Evolutionary conservation across 73 alveolate species (phyloP).

Genomic region (Tetrahymena borealis): DNA sequence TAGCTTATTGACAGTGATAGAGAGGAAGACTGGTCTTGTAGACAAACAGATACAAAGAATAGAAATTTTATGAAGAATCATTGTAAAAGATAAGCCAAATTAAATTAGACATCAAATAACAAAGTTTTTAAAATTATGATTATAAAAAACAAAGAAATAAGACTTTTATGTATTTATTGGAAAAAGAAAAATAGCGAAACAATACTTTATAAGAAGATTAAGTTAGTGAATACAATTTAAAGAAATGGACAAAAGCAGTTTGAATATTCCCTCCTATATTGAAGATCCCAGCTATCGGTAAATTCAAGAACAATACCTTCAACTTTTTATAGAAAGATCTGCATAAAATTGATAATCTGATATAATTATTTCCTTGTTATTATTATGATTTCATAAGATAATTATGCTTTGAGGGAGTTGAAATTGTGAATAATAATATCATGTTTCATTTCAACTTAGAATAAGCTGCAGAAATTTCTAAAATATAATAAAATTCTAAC

Average conservation of each 20-base stretch:
- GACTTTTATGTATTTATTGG: background rate
- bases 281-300: conserved; percentile 66
- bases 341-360: too few species aligned
- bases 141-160: background rate
- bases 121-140: background rate
- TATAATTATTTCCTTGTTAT: too few species aligned
- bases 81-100: background rate
- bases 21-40: too few species aligned
- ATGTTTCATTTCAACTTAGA: too few species aligned
- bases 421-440: too few species aligned
- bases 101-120: background rate
- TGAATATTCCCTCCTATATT: conserved; percentile 76
- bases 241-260: background rate
- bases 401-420: too few species aligned
- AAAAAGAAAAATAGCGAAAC: conserved; percentile 1
- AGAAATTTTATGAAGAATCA: too few species aligned
- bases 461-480: too few species aligned
- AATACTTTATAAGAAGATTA: background rate
- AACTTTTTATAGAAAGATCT: background rate
- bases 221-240: background rate
- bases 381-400: too few species aligned
- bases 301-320: conserved; percentile 9
- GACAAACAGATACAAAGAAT: too few species aligned
- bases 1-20: too few species aligned
- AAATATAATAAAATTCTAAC: too few species aligned